Percentiles rank a stretch among this genome's conserved stretches.
These are phyloP conservation scores for Lasiosphaeriaceae sp. DNA, from an alignment of 495 filamentous ascomycete genomes.

Conservation along the genomic window DNA sequence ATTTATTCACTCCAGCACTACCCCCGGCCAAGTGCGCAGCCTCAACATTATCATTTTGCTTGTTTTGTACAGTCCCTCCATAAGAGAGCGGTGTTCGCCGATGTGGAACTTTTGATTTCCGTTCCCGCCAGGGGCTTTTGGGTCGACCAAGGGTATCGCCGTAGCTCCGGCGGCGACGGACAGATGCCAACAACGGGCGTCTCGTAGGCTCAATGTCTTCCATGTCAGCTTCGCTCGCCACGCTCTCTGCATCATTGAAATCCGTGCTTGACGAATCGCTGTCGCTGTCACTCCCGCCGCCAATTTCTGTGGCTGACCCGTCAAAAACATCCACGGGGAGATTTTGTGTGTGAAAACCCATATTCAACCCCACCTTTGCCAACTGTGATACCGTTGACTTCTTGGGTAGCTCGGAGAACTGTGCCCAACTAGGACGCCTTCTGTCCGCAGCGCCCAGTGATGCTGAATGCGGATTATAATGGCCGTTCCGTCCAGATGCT, in stretches of 20 bases:
- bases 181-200: slow-evolving; percentile 23
- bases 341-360: slow-evolving; percentile 76
- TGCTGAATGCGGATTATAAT: slow-evolving; percentile 25
- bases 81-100: slow-evolving; percentile 12
- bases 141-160: slow-evolving; percentile 25
- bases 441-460: slow-evolving; percentile 19
- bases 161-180: slow-evolving; percentile 32
- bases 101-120: slow-evolving; percentile 10
- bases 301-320: slow-evolving; percentile 39
- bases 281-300: slow-evolving; percentile 40
- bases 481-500: slow-evolving; percentile 28
- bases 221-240: slow-evolving; percentile 22
- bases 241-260: slow-evolving; percentile 28
- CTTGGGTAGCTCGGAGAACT: slow-evolving; percentile 39
- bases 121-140: slow-evolving; percentile 15
- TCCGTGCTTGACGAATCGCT: slow-evolving; percentile 40
- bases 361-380: slow-evolving; percentile 54
- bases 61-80: slow-evolving; percentile 13
- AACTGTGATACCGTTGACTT: slow-evolving; percentile 64
- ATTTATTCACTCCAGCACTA: slow-evolving; percentile 1
- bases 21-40: slow-evolving; percentile 1
- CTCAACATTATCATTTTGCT: background rate
- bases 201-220: slow-evolving; percentile 12
- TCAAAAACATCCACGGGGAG: slow-evolving; percentile 62
- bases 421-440: slow-evolving; percentile 33